Base-by-base conservation (phyloP, 768 basidiomycete species). In the Auricularia cornea region DNA sequence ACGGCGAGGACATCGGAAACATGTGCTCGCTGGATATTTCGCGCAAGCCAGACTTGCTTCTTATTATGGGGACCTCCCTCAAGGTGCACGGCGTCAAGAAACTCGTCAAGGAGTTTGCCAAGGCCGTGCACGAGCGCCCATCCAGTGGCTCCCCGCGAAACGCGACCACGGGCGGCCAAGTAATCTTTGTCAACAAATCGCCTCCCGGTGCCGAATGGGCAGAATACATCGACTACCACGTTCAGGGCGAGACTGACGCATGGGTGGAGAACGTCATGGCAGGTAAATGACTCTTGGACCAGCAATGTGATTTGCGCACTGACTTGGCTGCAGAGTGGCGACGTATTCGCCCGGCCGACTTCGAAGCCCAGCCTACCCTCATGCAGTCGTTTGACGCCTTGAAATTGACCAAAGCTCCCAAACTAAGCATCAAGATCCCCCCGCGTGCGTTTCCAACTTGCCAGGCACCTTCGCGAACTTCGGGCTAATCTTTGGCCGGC, bases 41-140 rank as follows among this genome's bases (percentile, higher is more conserved):
- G 16, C 85, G 86, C 60, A 88, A 84, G 70, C 96, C 96, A 2
- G 96, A 98, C 72, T 81, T 97, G 79, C 78, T 99, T 44, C 86
- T 99, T 68, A 89, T 99, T 69, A 95, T 98, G 91, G 96, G 96
- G 26, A 99, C 96, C 16, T 94, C 92, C 18, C 81, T 99, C 63
- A 96, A 96, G 74, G 97, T 98, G 12, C 94, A 97, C 67, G 96
- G 95, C 16, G 78, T 98, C 62, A 94, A 92, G 77, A 90, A 87
- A 70, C 83, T 98, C 33, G 94, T 97, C 60, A 97, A 94, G 74
- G 93, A 96, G 59, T 97, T 98, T 65, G 92, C 94, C 3, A 86
- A 83, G 67, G 81, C 80, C n/a, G 87, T 97, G 8, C 93, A 90
- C 69, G 78, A 83, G 20, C 72, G 75, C 1, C 59, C 69, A 16